Evolutionary conservation across 345 rosid genomes (phyloP).

Genomic region (Psidium guajava): DNA sequence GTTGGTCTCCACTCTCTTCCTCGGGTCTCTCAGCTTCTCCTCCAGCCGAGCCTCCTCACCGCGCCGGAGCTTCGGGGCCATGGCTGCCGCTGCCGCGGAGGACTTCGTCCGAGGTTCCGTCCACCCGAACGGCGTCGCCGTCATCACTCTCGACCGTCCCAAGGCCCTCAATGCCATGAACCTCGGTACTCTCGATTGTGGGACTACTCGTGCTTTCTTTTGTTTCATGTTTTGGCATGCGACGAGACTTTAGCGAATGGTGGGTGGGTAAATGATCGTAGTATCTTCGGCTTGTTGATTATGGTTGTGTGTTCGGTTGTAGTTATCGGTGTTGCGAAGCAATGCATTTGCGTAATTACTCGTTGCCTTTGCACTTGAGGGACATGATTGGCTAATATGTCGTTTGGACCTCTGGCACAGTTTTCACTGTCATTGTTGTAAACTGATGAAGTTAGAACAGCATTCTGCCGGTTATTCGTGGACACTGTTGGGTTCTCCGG

Average conservation of each 20-base stretch:
- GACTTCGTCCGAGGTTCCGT: conserved; percentile 66
- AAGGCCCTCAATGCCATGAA: conserved; percentile 97
- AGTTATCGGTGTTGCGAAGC: not conserved
- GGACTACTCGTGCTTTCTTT: not conserved
- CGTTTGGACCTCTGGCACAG: not conserved
- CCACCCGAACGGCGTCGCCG: conserved; percentile 79
- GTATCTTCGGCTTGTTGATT: not conserved
- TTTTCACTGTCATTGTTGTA: not conserved
- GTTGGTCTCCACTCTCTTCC: not conserved
- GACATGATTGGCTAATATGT: not conserved
- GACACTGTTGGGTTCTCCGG: not conserved
- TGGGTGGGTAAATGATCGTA: not conserved
- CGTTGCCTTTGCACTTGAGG: not conserved
- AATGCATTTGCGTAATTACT: not conserved
- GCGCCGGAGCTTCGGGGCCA: conserved; percentile 13
- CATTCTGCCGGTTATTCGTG: not conserved
- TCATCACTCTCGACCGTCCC: conserved; percentile 88
- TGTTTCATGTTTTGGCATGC: not conserved
- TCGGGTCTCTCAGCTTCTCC: not conserved
- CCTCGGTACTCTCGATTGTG: conserved; percentile 24
- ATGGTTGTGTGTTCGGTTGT: not conserved
- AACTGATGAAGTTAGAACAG: not conserved
- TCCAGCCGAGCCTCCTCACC: not conserved
- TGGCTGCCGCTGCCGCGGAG: conserved; percentile 32
- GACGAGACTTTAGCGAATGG: not conserved